Base-by-base conservation (phyloP, 2,329 filamentous ascomycete species). In the Massarina eburnea region DNA sequence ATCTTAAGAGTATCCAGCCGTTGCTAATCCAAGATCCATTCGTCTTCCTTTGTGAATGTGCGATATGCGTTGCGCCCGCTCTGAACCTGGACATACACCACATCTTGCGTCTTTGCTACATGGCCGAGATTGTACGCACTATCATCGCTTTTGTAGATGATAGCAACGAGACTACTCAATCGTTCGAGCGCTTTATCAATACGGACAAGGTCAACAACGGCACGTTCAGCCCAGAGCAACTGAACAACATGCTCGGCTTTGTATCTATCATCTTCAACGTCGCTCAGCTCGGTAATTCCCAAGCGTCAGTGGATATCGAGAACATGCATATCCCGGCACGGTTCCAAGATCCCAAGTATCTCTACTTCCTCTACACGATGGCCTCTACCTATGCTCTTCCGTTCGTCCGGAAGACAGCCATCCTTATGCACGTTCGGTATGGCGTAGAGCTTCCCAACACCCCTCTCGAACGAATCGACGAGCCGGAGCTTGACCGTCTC, bases 51-150 rank as follows among this genome's bases (percentile, higher is more conserved):
- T 84, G 88, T 12, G 88, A 96, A 64, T 85, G 83, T 58, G 83
- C 88, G 1, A 81, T 91, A 41, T 86, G 84, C 43, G 68, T 95
- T 15, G 79, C 81, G 6, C 80, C 86, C 8, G 79, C 85, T 2
- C 80, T 90, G 21, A 76, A 81, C 32, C 79, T 89, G 30, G 88
- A 95, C 44, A 82, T 95, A 33, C 81, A 85, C 32, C 88, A 96
- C 67, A 70, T 97, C 41, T 72, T 97, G 39, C 84, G 87, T 29
- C 76, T 97, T 36, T 96, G 91, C 72, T 96, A 95, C 64, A 79
- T 95, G 44, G 89, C 89, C 2, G 94, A 99, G 71, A 83, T 99
- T 46, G 83, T 95, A 48, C 95, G 95, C 71, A 84, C 91, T 5
- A 79, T 90, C 14, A 64, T 83, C 12, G 76, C 80, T 7, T 82